Base-by-base conservation (phyloP, 805 yeast species). In the Alloascoidea africana region DNA sequence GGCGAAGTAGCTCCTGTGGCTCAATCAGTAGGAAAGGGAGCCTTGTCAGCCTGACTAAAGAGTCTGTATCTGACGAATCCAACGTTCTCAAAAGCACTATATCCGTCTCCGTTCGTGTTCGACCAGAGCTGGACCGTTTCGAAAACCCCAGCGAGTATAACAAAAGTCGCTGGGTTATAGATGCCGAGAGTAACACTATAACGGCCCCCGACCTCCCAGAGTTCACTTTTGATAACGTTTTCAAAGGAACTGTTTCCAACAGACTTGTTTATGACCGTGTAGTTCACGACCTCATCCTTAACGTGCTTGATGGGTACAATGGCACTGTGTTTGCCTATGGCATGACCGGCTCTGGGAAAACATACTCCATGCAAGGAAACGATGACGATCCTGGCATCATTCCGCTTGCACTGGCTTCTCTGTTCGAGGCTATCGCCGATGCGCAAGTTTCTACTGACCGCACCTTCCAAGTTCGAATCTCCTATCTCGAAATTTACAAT, bases 251-350 rank as follows among this genome's bases (percentile, higher is more conserved):
- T 2, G 49, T 56, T 11, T 50, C 62, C 18, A 80, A 78, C 50
- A 41, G 49, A 4, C 64, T 66, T 14, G 79, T 81, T 3, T 81
- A 77, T 50, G 55, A 58, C 13, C 55, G 54, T 16, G 59, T 56
- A 40, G 84, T 67, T 36, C 63, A 46, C 47, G 68, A 60, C 32
- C 63, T 60, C 56, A 71, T 59, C 32, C 59, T 46, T 44, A 68
- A 60, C 53, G 64, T 64, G 43, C 63, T 60, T 46, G 72, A 71
- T 13, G 87, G 86, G 0, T 80, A 58, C 50, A 81, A 80, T 50
- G 81, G 81, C 5, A 80, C 87, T 0, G 68, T 81, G 0, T 79
- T 81, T 51, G 89, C 89, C 0, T 77, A 77, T 45, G 86, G 86
- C 27, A 75, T 75, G 80, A 77, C 86, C 0, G 84, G 85, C 0